Conservation (phyloP, 805 yeast species). For the Candida silvatica region DNA sequence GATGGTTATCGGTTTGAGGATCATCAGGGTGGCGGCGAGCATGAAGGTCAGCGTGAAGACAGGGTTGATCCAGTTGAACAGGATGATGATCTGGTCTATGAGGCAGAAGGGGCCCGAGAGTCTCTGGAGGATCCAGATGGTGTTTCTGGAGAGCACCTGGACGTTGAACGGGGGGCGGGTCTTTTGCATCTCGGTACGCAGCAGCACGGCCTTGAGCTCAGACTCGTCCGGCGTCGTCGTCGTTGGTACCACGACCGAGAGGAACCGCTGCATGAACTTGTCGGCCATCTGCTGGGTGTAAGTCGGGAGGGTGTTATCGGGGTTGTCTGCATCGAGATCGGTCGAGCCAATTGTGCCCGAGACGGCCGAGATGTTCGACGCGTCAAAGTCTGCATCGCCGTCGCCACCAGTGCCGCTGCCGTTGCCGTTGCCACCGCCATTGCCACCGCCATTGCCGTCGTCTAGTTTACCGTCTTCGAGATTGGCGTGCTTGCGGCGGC, state of each 20-base stretch:
- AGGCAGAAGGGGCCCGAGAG: conserved; percentile 52
- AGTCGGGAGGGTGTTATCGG: neutral
- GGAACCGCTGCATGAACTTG: conserved; percentile 60
- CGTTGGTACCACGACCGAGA: conserved; percentile 61
- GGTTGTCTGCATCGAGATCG: neutral
- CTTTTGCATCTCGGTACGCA: conserved; percentile 52
- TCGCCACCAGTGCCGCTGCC: neutral
- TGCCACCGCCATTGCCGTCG: too few relatives aligned
- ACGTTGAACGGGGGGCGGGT: conserved; percentile 63
- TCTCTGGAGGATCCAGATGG: conserved; percentile 54
- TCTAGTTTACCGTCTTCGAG: too few relatives aligned
- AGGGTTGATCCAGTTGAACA: conserved; percentile 60
- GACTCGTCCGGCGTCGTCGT: conserved; percentile 37
- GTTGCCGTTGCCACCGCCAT: neutral
- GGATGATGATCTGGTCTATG: conserved; percentile 45
- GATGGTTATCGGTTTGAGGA: conserved; percentile 54
- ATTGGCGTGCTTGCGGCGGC: too few relatives aligned
- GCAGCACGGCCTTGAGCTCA: conserved; percentile 29
- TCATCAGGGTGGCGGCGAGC: conserved; percentile 23
- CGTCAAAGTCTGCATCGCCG: neutral
- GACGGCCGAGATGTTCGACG: neutral
- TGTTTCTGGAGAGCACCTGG: conserved; percentile 59
- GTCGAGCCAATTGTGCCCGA: neutral
- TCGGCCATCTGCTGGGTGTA: conserved; percentile 31
- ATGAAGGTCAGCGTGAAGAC: conserved; percentile 51